Base-by-base conservation (phyloP, 495 filamentous ascomycete genomes). In the Daldinia loculata region DNA sequence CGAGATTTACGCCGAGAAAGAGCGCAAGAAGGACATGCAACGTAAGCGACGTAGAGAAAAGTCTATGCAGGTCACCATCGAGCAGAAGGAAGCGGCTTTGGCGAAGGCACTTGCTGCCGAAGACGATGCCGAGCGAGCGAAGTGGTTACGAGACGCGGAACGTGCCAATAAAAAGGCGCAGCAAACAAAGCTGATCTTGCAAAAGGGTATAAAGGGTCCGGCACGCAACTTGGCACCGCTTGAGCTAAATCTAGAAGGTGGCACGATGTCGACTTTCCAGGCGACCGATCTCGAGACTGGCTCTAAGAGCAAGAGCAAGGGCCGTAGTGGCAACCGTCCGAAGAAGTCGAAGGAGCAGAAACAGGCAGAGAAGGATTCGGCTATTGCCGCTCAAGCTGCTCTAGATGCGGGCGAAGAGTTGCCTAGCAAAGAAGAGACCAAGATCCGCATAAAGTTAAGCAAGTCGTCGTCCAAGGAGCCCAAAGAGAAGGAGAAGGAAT, bases 11-110 rank as follows among this genome's bases (percentile, higher is more conserved):
- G 93, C 95, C 55, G 95, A 99, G 77, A 99, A 98, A 78, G 96
- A 98, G 80, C 93, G 96, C 29, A 99, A 99, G 85, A 99, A 99
- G 82, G 95, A 98, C 69, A 97, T 98, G 92, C 95, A 99, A 75
- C 91, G 96, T 26, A 98, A 98, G 82, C 89, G 95, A 26, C 90
- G 95, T n/a, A 89, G 95, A 19, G 95, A 99, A 77, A 97, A 97
- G 81, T 97, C 95, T 11, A 91, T 97, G 77, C 91, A 92, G 14
- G 85, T 89, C 63, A 93, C 95, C 50, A 88, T 92, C 74, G 90
- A 94, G 72, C 95, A 97, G 80, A 92, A 95, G 69, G 84, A 90
- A 9, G 90, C 94, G 66, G 93, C 93, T 4, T 83, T 96, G 53
- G 84, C 88, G 56, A 90, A 90, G 59, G 93, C 94, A 2, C 86